These are phyloP conservation scores for Epichloe gansuensis DNA, from an alignment of 2,329 filamentous ascomycete genomes.

Conservation along the genomic window DNA sequence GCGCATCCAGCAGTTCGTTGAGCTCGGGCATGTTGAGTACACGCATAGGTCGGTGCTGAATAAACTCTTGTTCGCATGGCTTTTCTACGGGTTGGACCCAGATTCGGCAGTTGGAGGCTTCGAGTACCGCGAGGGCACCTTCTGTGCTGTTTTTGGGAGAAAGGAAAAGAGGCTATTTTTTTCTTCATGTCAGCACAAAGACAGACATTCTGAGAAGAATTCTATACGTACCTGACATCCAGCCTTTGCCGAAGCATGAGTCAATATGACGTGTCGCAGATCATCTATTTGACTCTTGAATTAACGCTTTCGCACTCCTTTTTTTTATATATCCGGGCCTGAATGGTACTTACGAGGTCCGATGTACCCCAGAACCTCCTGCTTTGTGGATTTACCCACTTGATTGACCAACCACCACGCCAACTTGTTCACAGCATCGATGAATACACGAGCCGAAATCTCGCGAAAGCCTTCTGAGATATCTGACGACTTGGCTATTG, in stretches of 20 bases:
- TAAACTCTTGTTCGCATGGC: slow-evolving; percentile 8
- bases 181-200: background rate
- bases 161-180: slow-evolving; percentile 17
- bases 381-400: slow-evolving; percentile 8
- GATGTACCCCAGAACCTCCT: slow-evolving; percentile 17
- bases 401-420: slow-evolving; percentile 18
- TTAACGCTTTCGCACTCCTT: background rate
- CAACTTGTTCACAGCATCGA: slow-evolving; percentile 16
- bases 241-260: slow-evolving; percentile 14
- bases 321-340: background rate
- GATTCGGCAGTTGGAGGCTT: slow-evolving; percentile 18
- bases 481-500: slow-evolving; percentile 9
- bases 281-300: slow-evolving; percentile 13
- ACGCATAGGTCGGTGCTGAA: slow-evolving; percentile 14
- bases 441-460: slow-evolving; percentile 14
- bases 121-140: slow-evolving; percentile 20
- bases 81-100: slow-evolving; percentile 16
- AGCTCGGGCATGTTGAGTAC: slow-evolving; percentile 17
- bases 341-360: slow-evolving; percentile 18
- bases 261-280: slow-evolving; percentile 17
- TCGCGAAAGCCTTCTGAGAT: slow-evolving; percentile 10
- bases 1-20: slow-evolving; percentile 15
- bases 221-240: background rate
- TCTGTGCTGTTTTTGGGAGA: slow-evolving; percentile 22
- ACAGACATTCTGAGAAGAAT: background rate